Percentiles rank a stretch among this genome's conserved stretches.
phyloP scores from a whole-genome alignment of 1,284 basidiomycete species.

The Gymnopus androsaceus region DNA sequence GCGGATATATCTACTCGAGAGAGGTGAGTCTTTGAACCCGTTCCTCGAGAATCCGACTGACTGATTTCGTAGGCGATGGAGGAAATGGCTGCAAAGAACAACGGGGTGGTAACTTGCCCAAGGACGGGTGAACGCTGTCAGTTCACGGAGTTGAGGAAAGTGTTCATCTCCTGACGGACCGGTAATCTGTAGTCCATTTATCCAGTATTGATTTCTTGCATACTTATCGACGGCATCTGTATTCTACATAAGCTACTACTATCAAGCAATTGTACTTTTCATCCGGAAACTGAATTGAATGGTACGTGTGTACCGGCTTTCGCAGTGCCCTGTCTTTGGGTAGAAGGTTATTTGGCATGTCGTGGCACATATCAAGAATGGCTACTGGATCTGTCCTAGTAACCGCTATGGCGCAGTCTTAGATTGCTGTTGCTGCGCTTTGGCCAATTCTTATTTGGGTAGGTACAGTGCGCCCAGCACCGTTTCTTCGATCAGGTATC shows the following conservation, averaged over 20 bases:
- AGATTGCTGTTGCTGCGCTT: too few relatives aligned
- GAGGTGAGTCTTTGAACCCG: conserved; percentile 57
- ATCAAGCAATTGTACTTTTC: not conserved
- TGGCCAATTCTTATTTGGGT: too few relatives aligned
- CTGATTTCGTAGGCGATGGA: conserved; percentile 62
- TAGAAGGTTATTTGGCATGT: too few relatives aligned
- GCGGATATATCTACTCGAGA: conserved; percentile 90
- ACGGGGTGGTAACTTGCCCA: conserved; percentile 80
- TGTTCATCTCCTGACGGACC: conserved; percentile 71
- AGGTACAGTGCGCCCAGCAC: too few relatives aligned
- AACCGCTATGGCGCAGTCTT: too few relatives aligned
- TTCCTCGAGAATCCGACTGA: not conserved
- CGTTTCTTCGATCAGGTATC: too few relatives aligned
- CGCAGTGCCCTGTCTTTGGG: too few relatives aligned
- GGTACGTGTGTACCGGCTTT: too few relatives aligned
- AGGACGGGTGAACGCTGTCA: conserved; percentile 68
- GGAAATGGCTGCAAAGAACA: conserved; percentile 79
- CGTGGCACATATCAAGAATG: too few relatives aligned
- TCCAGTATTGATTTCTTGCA: not conserved
- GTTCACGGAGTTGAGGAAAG: conserved; percentile 76
- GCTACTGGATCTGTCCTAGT: too few relatives aligned
- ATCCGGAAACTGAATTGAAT: too few relatives aligned
- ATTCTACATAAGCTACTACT: too few relatives aligned
- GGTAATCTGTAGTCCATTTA: not conserved
- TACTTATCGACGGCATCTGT: not conserved